Percentiles rank a stretch among this genome's conserved stretches.
Conservation (phyloP, 352 stramenopile genomes). For the Pythium phragmiticola region DNA sequence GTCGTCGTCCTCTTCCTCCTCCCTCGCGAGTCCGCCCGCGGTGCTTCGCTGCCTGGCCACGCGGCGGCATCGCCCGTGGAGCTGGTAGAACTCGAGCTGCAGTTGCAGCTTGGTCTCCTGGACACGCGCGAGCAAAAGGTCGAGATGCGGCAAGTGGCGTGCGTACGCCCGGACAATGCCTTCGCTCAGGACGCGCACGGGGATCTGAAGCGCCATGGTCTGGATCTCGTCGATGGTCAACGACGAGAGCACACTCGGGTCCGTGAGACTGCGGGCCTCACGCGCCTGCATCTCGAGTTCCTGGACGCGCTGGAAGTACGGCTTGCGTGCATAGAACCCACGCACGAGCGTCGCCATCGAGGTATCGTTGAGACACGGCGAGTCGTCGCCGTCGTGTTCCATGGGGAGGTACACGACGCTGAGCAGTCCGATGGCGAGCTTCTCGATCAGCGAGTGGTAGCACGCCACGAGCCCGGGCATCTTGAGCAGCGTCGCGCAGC, state of each 20-base stretch:
- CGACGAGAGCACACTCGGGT: constrained; percentile 36
- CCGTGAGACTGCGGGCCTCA: constrained; percentile 40
- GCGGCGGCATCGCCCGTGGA: constrained; percentile 9
- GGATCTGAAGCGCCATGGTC: constrained; percentile 45
- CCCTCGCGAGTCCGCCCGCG: neutral
- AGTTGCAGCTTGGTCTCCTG: constrained; percentile 18
- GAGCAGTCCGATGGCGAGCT: constrained; percentile 55
- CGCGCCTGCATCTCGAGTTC: constrained; percentile 52
- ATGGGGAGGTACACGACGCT: constrained; percentile 55
- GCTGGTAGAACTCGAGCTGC: constrained; percentile 26
- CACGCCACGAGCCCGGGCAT: constrained; percentile 78
- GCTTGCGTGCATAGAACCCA: constrained; percentile 49
- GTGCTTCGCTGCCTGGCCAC: neutral
- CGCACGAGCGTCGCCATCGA: constrained; percentile 59
- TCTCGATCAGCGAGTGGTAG: constrained; percentile 66
- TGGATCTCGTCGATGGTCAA: constrained; percentile 46
- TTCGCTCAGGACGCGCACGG: constrained; percentile 27
- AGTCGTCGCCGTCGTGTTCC: neutral
- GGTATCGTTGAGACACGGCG: neutral
- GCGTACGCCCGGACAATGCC: constrained; percentile 22
- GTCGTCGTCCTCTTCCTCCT: constrained; percentile 28
- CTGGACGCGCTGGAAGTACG: constrained; percentile 66
- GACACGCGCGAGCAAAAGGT: constrained; percentile 15
- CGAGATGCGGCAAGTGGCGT: constrained; percentile 21
- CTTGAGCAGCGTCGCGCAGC: constrained; percentile 73